Percentiles rank a stretch among this genome's conserved stretches.
These are phyloP conservation scores for Hymenoscyphus salicellus DNA, from an alignment of 2,329 filamentous ascomycete species.

Conservation along the genomic window DNA sequence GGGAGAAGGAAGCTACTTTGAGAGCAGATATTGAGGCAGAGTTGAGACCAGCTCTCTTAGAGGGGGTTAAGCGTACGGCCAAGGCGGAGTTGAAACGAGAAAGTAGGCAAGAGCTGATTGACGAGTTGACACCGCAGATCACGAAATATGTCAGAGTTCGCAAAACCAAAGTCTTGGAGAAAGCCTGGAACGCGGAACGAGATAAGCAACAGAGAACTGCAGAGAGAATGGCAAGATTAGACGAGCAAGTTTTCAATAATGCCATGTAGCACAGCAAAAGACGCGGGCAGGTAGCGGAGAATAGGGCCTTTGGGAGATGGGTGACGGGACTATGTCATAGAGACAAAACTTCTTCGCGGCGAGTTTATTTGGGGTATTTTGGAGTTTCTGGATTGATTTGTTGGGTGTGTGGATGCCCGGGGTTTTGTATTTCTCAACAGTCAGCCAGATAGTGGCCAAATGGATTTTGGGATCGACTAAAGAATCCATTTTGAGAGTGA, in stretches of 20 bases:
- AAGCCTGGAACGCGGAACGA: no score
- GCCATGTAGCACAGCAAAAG: background rate
- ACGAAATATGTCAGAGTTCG: background rate
- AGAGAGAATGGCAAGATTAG: no score
- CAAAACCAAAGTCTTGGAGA: background rate
- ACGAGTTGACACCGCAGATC: background rate
- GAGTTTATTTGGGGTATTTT: background rate
- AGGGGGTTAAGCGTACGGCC: background rate
- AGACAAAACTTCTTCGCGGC: background rate
- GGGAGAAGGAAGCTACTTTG: background rate
- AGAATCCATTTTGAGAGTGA: background rate
- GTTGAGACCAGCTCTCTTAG: background rate
- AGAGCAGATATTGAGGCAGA: slow-evolving; percentile 2
- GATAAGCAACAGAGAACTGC: no score
- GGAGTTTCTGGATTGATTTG: background rate
- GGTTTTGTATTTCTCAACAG: background rate
- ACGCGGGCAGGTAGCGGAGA: no score
- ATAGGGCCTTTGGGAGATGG: no score
- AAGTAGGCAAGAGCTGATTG: background rate
- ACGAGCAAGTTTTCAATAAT: background rate
- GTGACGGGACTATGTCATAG: background rate
- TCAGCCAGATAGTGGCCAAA: background rate
- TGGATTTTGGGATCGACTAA: background rate
- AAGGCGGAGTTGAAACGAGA: background rate
- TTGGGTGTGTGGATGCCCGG: background rate